phyloP scores from a whole-genome alignment of 1,139 yeast genomes.

The Pichia sp. region DNA sequence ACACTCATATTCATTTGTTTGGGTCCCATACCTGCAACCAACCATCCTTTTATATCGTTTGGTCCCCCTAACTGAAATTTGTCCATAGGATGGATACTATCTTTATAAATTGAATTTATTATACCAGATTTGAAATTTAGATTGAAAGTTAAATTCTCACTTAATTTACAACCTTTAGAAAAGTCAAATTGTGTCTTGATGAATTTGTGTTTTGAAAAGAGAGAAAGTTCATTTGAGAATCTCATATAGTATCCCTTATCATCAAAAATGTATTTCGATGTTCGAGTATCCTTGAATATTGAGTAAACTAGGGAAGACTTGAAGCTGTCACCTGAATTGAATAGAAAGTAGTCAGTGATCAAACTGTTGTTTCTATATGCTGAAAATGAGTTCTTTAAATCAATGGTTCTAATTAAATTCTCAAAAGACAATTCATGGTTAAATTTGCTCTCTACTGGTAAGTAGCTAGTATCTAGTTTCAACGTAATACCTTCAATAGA shows the following conservation, averaged over 20 bases:
- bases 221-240: constrained; percentile 45
- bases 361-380: constrained; percentile 24
- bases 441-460: constrained; percentile 27
- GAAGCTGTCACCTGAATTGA: constrained; percentile 53
- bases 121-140: constrained; percentile 45
- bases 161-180: constrained; percentile 32
- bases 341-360: constrained; percentile 26
- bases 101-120: constrained; percentile 17
- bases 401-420: constrained; percentile 54
- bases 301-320: constrained; percentile 53
- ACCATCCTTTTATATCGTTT: constrained; percentile 72
- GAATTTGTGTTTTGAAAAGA: constrained; percentile 27
- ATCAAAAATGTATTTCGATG: constrained; percentile 48
- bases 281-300: constrained; percentile 49
- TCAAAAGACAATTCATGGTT: constrained; percentile 59
- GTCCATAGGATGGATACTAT: constrained; percentile 57
- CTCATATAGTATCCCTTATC: constrained; percentile 49
- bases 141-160: constrained; percentile 24
- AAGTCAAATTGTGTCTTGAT: constrained; percentile 44
- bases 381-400: constrained; percentile 19
- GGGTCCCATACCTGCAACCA: constrained; percentile 80
- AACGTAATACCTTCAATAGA: constrained; percentile 50
- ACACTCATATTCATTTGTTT: constrained; percentile 51
- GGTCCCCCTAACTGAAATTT: constrained; percentile 63
- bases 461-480: constrained; percentile 35